Evolutionary conservation across 306 rosid genomes (phyloP), one percentile per base, ranked within the genome.

Genomic region (Cucumis hystrix): DNA sequence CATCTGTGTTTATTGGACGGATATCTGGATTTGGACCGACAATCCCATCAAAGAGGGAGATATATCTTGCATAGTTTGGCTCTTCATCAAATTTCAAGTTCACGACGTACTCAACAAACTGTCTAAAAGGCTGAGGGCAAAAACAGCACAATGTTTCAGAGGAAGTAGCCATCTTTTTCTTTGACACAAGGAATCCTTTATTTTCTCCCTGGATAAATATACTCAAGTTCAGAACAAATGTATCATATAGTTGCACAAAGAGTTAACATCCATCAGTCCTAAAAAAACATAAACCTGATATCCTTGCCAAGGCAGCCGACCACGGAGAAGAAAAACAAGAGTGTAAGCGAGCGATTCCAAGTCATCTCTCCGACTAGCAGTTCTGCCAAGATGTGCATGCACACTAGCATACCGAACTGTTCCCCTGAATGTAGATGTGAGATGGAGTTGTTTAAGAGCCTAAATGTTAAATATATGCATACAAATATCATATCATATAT

Each of bases 291-390:
- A 52, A 75, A 92, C 97, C 97, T 89, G 98, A 85, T 68, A 91
- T 23, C 98, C 98, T 83, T 91, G 98, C 98, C 98, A 93, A 65
- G 98, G 98, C 58, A 93, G 83, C 49, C 94, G 91, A 20, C 93
- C 96, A 70, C 95, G 96, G 25, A 93, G 92, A 84, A 93, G 96
- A 82, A 93, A 93, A 81, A 93, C 67, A 28, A 93, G 88, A 1
- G 98, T 93, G 80, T 93, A 93, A 76, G 98, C 98, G 82, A 93
- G 94, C 60, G 98, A 93, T 82, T 93, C 98, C 81, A 93, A 83
- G 76, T 93, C 98, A 89, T 93, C 98, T 80, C 98, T 88, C 85
- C 98, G 86, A 79, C 96, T 93, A 67, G 87, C 87, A 78, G 92
- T 91, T 89, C 98, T 90, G 77, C 96, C 98, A 82, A 93, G 89